Base-by-base conservation (phyloP, 106 monocot species). In the Posidonia australis region DNA sequence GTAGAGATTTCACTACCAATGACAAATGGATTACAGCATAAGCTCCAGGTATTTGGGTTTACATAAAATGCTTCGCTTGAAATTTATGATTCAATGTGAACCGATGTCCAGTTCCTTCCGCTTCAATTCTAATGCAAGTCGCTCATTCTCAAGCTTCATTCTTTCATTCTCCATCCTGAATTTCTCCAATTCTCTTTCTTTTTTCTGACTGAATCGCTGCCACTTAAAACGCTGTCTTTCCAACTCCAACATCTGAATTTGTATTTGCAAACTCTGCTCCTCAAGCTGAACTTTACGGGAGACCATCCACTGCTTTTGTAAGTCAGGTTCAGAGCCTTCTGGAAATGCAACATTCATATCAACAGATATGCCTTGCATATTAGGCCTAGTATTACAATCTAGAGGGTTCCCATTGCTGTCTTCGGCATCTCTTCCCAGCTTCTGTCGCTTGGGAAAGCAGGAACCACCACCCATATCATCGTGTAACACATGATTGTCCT, bases 111-210 rank as follows among this genome's bases (percentile, higher is more conserved):
- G 48, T 62, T 84, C 85, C 55, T 79, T 88, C 25, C 52, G 76
- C 71, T 66, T 88, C 54, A 93, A 44, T 60, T 93, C 88, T 46
- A 88, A 63, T 21, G 60, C 31, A 46, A 88, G 41, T 1, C 64
- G 69, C 28, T 83, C 81, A 73, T 88, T 93, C 59, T 85, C 92
- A 25, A 90, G 78, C 71, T 74, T 83, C 86, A 90, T 83, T 49
- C 57, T 75, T 63, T 86, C 86, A 69, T 86, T 86, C 64, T 86
- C 80, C 49, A 83, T 65, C 70, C 66, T 77, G 67, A 83, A 67
- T 61, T 67, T 77, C 7, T 83, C 77, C 62, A 83, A 25, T 70
- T 86, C 83, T 29, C 80, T 77, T 29, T 86, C 86, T 57, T 89
- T 89, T 74, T 83, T 86, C 54, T 71, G 80, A 46, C 80, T 72